Percentiles rank a stretch among this genome's conserved stretches.
phyloP scores from a whole-genome alignment of 2,329 filamentous ascomycete genomes.

The Simplicillium aogashimaense region DNA sequence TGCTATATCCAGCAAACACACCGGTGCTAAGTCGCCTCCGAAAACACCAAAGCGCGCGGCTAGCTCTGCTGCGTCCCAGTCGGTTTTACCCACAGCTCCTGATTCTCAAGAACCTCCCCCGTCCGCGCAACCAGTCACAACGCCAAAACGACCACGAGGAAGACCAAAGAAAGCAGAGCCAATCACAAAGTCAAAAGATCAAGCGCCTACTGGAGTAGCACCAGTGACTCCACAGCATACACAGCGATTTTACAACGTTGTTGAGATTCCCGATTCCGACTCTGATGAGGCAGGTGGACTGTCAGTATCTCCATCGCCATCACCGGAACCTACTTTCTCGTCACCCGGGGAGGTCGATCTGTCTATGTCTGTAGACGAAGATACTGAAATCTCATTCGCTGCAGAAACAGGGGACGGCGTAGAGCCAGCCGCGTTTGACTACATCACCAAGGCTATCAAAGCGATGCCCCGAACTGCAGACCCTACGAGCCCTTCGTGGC shows the following conservation, averaged over 20 bases:
- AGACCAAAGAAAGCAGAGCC: conserved; percentile 9
- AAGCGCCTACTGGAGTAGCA: too few relatives aligned
- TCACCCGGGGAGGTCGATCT: conserved; percentile 32
- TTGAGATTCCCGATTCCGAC: conserved; percentile 46
- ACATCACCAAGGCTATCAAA: conserved; percentile 46
- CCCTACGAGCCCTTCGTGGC: conserved; percentile 55
- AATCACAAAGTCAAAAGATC: too few relatives aligned
- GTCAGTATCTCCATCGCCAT: conserved; percentile 21
- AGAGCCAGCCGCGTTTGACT: conserved; percentile 34
- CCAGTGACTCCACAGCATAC: conserved; percentile 1
- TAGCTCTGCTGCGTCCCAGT: neutral
- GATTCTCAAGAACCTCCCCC: conserved; percentile 23
- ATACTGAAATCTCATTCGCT: conserved; percentile 32
- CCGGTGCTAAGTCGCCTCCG: conserved; percentile 2
- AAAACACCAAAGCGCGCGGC: conserved; percentile 4
- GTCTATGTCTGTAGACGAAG: conserved; percentile 31
- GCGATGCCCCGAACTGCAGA: conserved; percentile 39
- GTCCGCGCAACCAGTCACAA: conserved; percentile 19
- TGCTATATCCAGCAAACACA: conserved; percentile 6
- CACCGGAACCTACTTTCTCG: conserved; percentile 29
- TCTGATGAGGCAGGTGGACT: conserved; percentile 22
- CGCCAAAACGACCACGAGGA: conserved; percentile 20
- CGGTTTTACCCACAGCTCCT: conserved; percentile 4
- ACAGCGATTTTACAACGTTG: conserved; percentile 9
- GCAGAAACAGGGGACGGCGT: conserved; percentile 18